These are phyloP conservation scores for Phaeodactylum tricornutum DNA, from an alignment of 108 stramenopile species.

Conservation along the genomic window DNA sequence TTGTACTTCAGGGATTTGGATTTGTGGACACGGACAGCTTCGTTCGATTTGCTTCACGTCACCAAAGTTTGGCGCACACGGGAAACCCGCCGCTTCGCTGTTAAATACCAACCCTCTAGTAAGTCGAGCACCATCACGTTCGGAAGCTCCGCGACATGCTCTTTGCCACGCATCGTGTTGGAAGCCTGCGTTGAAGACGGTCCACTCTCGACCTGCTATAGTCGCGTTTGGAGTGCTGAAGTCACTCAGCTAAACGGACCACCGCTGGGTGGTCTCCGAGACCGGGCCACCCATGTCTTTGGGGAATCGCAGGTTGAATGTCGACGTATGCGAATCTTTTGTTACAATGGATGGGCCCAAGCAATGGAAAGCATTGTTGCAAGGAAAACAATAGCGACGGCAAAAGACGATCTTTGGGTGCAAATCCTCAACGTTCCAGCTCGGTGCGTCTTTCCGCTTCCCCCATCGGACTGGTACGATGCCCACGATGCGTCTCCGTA, in stretches of 20 bases:
- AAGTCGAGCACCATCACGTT: too few relatives aligned
- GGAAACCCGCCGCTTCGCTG: too few relatives aligned
- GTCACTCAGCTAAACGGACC: constrained; percentile 24
- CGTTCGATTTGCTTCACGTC: too few relatives aligned
- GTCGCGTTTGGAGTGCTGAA: constrained; percentile 43
- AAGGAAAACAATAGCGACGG: constrained; percentile 4
- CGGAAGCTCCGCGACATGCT: too few relatives aligned
- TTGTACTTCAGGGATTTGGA: too few relatives aligned
- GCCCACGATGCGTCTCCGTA: constrained; percentile 14
- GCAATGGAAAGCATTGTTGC: constrained; percentile 18
- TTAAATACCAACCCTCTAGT: too few relatives aligned
- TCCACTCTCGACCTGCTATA: constrained; percentile 34
- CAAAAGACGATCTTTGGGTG: constrained; percentile 1
- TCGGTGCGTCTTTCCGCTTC: constrained; percentile 40
- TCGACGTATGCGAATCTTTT: constrained; percentile 40
- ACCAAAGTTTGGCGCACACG: too few relatives aligned
- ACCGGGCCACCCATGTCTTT: constrained; percentile 1
- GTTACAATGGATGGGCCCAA: constrained; percentile 53
- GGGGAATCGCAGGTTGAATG: constrained; percentile 21
- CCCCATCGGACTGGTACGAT: constrained; percentile 7
- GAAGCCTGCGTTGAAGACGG: constrained; percentile 42
- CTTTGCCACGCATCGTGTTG: constrained; percentile 12
- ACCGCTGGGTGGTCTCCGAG: constrained; percentile 6
- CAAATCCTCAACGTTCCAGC: constrained; percentile 37
- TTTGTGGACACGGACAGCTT: too few relatives aligned